phyloP scores from a whole-genome alignment of 2,329 filamentous ascomycete species.

The Lecanicillium sp. region DNA sequence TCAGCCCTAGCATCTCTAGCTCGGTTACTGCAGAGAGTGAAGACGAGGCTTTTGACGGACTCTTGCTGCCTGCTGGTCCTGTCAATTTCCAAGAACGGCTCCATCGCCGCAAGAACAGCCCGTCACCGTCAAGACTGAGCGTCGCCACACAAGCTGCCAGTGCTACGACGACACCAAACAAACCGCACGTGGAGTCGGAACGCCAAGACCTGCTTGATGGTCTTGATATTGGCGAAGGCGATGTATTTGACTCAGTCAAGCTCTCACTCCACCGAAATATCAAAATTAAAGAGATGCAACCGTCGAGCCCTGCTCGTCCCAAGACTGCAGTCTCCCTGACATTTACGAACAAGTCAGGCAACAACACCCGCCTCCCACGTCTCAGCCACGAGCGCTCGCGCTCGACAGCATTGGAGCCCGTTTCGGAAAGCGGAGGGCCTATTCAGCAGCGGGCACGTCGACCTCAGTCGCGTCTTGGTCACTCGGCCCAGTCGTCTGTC shows the following conservation, averaged over 20 bases:
- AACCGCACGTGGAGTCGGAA: conserved; percentile 36
- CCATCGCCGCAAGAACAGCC: conserved; percentile 60
- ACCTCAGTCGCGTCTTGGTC: conserved; percentile 61
- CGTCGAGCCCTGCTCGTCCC: conserved; percentile 63
- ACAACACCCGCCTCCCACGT: conserved; percentile 69
- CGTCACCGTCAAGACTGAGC: conserved; percentile 45
- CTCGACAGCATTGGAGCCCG: conserved; percentile 74
- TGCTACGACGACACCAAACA: conserved; percentile 21
- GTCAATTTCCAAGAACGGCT: conserved; percentile 77
- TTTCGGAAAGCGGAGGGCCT: conserved; percentile 81
- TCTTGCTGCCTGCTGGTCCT: conserved; percentile 76
- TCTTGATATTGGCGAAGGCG: conserved; percentile 78
- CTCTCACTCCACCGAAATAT: conserved; percentile 86
- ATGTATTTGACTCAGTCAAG: conserved; percentile 74
- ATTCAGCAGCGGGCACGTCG: conserved; percentile 53
- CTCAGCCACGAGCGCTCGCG: conserved; percentile 66
- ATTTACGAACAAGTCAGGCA: conserved; percentile 73
- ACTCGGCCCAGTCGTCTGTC: conserved; percentile 63
- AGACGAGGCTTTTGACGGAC: conserved; percentile 85
- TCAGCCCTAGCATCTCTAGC: conserved; percentile 90
- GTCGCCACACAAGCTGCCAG: conserved; percentile 28
- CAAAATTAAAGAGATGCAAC: conserved; percentile 69
- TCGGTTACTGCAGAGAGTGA: conserved; percentile 89
- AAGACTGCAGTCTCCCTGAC: conserved; percentile 79
- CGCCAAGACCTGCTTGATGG: conserved; percentile 79